Base-by-base conservation (phyloP, 352 stramenopile genomes). In the Globisporangium splendens region DNA sequence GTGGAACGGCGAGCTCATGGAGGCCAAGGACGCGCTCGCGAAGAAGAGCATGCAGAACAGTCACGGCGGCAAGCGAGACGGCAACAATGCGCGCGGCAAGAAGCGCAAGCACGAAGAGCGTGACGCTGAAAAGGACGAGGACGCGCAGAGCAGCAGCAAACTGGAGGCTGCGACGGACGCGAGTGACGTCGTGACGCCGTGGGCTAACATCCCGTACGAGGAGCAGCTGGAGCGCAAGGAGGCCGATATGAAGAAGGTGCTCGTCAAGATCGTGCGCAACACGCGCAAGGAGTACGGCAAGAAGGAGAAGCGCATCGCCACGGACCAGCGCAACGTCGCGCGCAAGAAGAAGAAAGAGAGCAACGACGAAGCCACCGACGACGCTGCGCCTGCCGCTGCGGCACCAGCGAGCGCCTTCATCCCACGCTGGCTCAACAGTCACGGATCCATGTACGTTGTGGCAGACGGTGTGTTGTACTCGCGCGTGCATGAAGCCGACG, bases 191-290 rank as follows among this genome's bases (percentile, higher is more conserved):
- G 86, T 94, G 50, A 93, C 86, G 22, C 88, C 88, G 22, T 96
- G 86, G 86, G 83, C 79, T 11, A 66, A 72, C 38, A 68, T 96
- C 8, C 69, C 78, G 15, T 95, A 95, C 54, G 74, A 83, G 8
- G 80, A 94, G 65, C 88, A 96, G 57, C 62, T 95, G 33, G 70
- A 88, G 55, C 80, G 78, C 54, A 96, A 96, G 58, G 86, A 96
- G 49, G 62, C 79, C 51, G 84, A 92, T 68, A 95, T 96, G 88
- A 93, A 92, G 73, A 92, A 93, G 52, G 86, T 96, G 52, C 68
- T 96, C 46, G 74, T 93, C 1, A 91, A 89, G 68, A 93, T 95
- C 46, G 80, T 91, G 33, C 82, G 88, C 17, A 82, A 88, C 53
- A 91, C 85, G 18, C 72, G 82, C 31, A 93, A 93, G 50, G 87